Percentiles rank a stretch among this genome's conserved stretches.
Conservation (phyloP, 805 yeast species). For the Sungouiozyma intestinalis region DNA sequence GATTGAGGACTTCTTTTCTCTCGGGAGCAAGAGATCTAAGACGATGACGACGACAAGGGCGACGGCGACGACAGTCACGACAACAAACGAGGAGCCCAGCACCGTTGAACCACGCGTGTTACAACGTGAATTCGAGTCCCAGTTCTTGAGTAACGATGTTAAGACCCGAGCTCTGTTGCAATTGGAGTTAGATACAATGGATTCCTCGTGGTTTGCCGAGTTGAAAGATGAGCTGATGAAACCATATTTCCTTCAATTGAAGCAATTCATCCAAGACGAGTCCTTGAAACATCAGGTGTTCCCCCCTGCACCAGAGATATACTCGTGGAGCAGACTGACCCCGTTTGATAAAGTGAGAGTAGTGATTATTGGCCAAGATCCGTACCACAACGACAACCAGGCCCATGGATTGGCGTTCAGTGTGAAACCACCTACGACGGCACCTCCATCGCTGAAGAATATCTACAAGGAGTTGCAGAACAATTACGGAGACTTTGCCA, state of each 20-base stretch:
- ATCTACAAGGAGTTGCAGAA: constrained; percentile 71
- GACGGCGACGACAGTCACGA: too few relatives aligned
- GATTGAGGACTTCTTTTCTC: neutral
- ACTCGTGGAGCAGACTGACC: constrained; percentile 86
- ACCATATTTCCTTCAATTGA: constrained; percentile 71
- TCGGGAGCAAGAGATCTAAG: neutral
- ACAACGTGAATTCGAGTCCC: neutral
- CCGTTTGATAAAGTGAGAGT: constrained; percentile 68
- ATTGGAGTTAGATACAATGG: constrained; percentile 59
- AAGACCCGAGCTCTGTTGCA: constrained; percentile 2
- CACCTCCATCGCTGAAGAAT: constrained; percentile 82
- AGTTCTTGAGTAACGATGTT: neutral
- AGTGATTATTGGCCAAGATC: constrained; percentile 88
- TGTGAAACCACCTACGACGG: constrained; percentile 71
- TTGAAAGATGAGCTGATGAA: constrained; percentile 66
- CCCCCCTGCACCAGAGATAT: constrained; percentile 69
- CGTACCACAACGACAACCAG: constrained; percentile 85
- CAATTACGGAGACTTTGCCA: constrained; percentile 61
- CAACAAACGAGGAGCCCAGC: too few relatives aligned
- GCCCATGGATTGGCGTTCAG: constrained; percentile 97
- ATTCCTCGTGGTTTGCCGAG: constrained; percentile 66
- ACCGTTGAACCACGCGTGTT: too few relatives aligned
- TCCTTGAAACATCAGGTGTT: constrained; percentile 43
- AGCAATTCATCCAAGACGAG: constrained; percentile 48
- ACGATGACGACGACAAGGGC: too few relatives aligned